Evolutionary conservation across 2,329 filamentous ascomycete genomes (phyloP).

Genomic region (Cladosporium sphaerospermum): DNA sequence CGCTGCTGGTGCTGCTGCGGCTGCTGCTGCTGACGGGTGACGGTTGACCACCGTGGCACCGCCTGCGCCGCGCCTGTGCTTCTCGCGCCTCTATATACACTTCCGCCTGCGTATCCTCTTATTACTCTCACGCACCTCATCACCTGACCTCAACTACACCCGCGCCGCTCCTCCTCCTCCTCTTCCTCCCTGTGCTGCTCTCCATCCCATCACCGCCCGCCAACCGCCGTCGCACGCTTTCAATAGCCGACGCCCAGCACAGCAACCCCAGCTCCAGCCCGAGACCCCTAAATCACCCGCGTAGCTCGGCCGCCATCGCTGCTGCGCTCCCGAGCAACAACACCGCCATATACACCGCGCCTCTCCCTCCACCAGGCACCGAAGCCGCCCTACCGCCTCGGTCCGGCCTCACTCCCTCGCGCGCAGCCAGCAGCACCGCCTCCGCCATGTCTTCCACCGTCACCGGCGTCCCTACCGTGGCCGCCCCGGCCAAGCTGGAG

Average conservation of each 20-base stretch:
- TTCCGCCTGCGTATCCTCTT: no score
- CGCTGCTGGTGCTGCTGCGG: no score
- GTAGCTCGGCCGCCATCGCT: not conserved
- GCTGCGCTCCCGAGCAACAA: not conserved
- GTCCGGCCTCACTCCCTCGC: constrained; percentile 64
- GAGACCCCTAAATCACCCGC: constrained; percentile 10
- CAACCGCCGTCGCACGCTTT: not conserved
- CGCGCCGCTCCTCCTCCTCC: not conserved
- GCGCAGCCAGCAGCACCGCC: constrained; percentile 31
- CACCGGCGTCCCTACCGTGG: constrained; percentile 36
- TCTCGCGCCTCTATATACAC: no score
- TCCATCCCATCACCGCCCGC: not conserved
- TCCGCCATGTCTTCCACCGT: constrained; percentile 32
- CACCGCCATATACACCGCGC: constrained; percentile 12
- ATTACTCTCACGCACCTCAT: no score
- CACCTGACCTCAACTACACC: no score
- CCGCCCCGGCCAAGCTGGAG: constrained; percentile 59
- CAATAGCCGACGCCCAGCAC: not conserved
- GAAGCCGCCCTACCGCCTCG: constrained; percentile 90
- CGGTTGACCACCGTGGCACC: no score
- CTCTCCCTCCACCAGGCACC: constrained; percentile 49
- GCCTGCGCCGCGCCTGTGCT: no score
- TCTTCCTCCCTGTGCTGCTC: not conserved
- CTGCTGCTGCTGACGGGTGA: no score
- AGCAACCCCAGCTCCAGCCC: not conserved